Base-by-base conservation (phyloP, 805 yeast genomes). In the Debaryomyces hansenii region DNA sequence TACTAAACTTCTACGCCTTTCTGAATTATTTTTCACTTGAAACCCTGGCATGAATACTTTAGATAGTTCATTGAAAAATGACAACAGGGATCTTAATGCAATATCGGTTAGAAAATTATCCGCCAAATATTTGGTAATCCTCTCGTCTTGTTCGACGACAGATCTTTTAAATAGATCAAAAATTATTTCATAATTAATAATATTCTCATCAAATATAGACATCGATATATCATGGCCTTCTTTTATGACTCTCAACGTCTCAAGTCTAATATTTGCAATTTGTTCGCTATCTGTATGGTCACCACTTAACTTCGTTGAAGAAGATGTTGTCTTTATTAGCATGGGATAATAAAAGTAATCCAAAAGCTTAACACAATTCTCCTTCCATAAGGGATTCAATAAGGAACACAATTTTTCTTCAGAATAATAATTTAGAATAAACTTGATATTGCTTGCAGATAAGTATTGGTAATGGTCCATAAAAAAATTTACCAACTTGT, bases 331-430 rank as follows among this genome's bases (percentile, higher is more conserved):
- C 16, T 31, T 31, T 6, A 31, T 31, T 7, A 24, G 27, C 11
- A 14, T 2, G 8, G 34, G 16, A 55, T 62, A 57, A 56, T 67
- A 75, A 55, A 79, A 82, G 5, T 69, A 64, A n/a, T 69, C 64
- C 31, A 84, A 59, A 2, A 85, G 53, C 27, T 63, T 60, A 5
- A 61, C 59, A 35, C 80, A 65, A 50, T 79, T 78, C 2, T 63
- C 69, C 40, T 65, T 64, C 87, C 90, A 85, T 7, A 70, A 60
- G 0, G 75, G 67, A 27, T 76, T 63, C 5, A 82, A 58, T 9
- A 82, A 78, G 2, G 83, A 72, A 56, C 91, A 85, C 27, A 75
- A 56, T 44, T 76, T 73, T 43, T 79, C 78, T 10, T 70, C 67
- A 4, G 66, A 63, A 57, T 80, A 83, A 52, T 67, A 75, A 2